These are phyloP conservation scores for Magnolia officinalis DNA, from an alignment of 164 flowering plant genomes.

Conservation along the genomic window DNA sequence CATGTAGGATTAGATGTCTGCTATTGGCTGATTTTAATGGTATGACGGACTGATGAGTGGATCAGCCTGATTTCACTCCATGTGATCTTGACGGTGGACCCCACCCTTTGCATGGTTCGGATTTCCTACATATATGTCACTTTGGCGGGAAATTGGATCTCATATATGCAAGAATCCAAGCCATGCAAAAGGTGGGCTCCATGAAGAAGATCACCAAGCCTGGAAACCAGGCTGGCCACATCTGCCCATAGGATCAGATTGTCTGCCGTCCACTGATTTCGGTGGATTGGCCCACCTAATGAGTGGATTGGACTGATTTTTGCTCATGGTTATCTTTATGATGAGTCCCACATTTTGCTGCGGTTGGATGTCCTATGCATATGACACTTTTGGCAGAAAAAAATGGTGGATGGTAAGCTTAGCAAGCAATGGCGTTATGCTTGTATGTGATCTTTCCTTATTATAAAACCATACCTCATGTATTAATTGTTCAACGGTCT, in stretches of 20 bases:
- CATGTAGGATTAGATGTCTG: no score
- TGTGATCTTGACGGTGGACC: neutral
- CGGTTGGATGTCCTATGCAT: neutral
- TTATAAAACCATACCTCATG: no score
- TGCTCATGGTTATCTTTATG: neutral
- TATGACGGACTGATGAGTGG: neutral
- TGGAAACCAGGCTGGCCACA: no score
- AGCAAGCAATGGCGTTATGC: no score
- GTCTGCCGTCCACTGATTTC: no score
- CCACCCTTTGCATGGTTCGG: neutral
- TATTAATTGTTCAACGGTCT: neutral
- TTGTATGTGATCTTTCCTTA: no score
- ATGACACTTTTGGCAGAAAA: neutral
- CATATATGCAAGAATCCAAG: neutral
- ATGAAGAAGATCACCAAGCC: neutral
- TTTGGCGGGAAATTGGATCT: neutral
- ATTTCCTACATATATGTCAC: neutral
- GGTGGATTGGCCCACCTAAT: neutral
- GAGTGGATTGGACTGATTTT: neutral
- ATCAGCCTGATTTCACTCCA: neutral
- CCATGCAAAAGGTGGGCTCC: neutral
- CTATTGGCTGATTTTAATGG: no score
- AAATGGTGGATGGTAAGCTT: no score
- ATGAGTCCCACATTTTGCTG: neutral
- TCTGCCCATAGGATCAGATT: no score